Conservation (phyloP, 31 red algal genomes). For the Asparagopsis taxiformis region DNA sequence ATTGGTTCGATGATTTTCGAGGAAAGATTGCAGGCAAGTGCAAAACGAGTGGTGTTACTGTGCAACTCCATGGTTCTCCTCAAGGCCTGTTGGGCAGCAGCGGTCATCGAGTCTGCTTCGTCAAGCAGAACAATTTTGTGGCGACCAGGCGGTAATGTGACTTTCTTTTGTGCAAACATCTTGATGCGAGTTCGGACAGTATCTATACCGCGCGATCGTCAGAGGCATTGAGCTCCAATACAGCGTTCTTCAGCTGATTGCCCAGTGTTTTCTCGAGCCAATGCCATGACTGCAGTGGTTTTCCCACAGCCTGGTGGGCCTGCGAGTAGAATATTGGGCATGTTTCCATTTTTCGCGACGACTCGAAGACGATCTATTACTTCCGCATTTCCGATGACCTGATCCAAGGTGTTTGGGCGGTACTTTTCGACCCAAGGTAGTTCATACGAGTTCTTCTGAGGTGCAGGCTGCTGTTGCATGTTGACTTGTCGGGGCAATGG, state of each 20-base stretch:
- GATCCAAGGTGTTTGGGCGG: constrained; percentile 75
- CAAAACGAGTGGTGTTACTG: constrained; percentile 88
- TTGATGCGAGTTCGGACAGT: constrained; percentile 92
- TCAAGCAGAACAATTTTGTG: constrained; percentile 98
- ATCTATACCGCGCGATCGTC: constrained; percentile 97
- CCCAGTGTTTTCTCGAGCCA: constrained; percentile 88
- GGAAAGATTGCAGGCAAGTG: constrained; percentile 93
- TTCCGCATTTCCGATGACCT: constrained; percentile 91
- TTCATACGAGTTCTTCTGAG: constrained; percentile 52
- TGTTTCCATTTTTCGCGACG: constrained; percentile 81
- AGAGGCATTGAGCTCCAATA: constrained; percentile 97
- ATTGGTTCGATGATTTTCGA: constrained; percentile 98
- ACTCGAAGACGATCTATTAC: constrained; percentile 75
- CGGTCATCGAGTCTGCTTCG: constrained; percentile 98
- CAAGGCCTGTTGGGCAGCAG: constrained; percentile 92
- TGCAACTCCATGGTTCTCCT: constrained; percentile 97
- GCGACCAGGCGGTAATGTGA: constrained; percentile 78
- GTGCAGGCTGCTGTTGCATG: too few species aligned
- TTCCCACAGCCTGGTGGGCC: constrained; percentile 95
- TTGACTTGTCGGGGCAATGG: too few species aligned
- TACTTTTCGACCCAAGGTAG: constrained; percentile 99
- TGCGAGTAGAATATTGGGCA: constrained; percentile 88
- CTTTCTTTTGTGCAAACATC: constrained; percentile 90
- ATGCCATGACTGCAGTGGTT: constrained; percentile 82
- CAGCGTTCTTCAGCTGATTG: constrained; percentile 58